Evolutionary conservation across 352 stramenopile species (phyloP), one percentile per base, ranked within the genome.

Genomic region (Phytophthora cactorum): DNA sequence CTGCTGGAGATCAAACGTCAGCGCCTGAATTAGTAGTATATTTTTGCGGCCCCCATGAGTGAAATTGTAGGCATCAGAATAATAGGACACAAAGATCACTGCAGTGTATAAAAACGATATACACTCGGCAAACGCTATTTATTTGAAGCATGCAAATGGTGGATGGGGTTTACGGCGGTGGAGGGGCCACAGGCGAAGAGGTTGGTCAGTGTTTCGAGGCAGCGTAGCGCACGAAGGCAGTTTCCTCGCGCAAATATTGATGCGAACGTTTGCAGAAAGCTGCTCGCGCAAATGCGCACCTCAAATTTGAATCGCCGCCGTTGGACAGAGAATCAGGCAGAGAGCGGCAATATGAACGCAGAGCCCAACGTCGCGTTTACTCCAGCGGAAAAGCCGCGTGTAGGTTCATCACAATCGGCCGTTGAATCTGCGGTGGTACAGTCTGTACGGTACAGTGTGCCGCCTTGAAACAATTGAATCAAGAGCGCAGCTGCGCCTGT

Each of bases 1-100:
- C 38, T 78, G 66, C 65, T 81, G 62, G 74, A 81, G 66, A 75
- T 78, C 44, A 81, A 81, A 52, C 74, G 74, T 50, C 74, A 81
- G 70, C 74, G 74, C 41, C 59, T 86, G 55, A 82, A 78, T 66
- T 78, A 75, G 66, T 74, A 72, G 66, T 69, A 73, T 66, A 69
- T 66, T 63, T 76, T 75, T 70, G 56, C 56, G 58, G 52, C 44
- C 43, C 62, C 58, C 52, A 66, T 76, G 69, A 66, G 69, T 77
- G 43, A 70, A 77, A 75, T 71, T 77, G 64, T 73, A 77, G 69
- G 69, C 64, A 72, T 51, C 63, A 72, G 39, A 60, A 66, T 70
- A 74, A 73, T 77, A 77, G 64, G 64, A 72, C 44, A 73, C 56
- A 66, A 65, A 64, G 51, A 68, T 54, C 44, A 66, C 47, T 39